Conservation (phyloP, 495 filamentous ascomycete genomes). For the Trichoderma reesei region DNA sequence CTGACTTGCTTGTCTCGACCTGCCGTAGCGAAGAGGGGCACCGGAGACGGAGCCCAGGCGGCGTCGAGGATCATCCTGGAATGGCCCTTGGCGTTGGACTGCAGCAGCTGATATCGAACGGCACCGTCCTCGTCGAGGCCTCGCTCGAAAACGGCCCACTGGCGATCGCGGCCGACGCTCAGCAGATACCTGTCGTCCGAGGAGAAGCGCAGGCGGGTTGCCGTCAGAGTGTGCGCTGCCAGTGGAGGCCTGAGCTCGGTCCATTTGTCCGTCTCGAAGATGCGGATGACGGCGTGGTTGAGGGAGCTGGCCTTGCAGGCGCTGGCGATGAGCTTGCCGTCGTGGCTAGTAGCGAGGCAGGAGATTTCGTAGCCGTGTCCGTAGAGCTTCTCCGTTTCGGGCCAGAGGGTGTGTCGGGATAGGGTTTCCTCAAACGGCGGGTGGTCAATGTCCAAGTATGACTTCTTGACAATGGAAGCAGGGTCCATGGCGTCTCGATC, state of each 20-base stretch:
- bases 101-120: conserved; percentile 40
- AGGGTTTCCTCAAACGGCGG: conserved; percentile 87
- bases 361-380: conserved; percentile 99
- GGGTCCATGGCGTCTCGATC: conserved; percentile 33
- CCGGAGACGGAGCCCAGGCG: conserved; percentile 57
- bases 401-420: conserved; percentile 85
- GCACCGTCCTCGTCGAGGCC: conserved; percentile 22
- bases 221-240: conserved; percentile 71
- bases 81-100: conserved; percentile 74
- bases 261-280: conserved; percentile 82
- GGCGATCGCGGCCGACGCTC: conserved; percentile 83
- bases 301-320: conserved; percentile 85
- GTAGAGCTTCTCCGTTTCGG: conserved; percentile 93
- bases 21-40: conserved; percentile 66
- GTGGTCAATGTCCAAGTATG: conserved; percentile 42
- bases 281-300: conserved; percentile 86
- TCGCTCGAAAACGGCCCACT: conserved; percentile 72
- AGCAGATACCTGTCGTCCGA: conserved; percentile 62
- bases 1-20: conserved; percentile 80
- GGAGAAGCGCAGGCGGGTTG: conserved; percentile 70
- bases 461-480: conserved; percentile 31
- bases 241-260: conserved; percentile 78
- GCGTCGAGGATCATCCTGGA: conserved; percentile 81
- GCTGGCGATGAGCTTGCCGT: conserved; percentile 71
- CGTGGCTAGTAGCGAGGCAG: conserved; percentile 68